Base-by-base conservation (phyloP, 1,284 basidiomycete species). In the Sporisorium exsertum region DNA sequence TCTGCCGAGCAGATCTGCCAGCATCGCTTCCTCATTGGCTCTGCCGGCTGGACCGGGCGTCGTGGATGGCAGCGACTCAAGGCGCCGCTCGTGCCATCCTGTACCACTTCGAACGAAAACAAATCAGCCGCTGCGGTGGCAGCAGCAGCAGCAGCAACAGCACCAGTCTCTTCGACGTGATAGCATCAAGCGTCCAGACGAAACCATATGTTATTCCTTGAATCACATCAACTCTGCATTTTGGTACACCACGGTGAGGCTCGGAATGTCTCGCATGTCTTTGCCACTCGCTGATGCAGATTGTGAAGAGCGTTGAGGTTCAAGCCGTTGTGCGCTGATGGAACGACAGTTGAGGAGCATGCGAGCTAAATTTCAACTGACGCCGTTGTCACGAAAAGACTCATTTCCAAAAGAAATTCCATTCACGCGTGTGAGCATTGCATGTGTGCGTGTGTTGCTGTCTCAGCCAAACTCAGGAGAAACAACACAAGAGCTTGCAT, bases 1-100 rank as follows among this genome's bases (percentile, higher is more conserved):
- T 91, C 91, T 3, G 94, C 94, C 81, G 92, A 93, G 82, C 89
- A 89, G 82, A 90, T 96, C 61, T 87, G 93, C 56, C 89, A 91
- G 79, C 91, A 90, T 83, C 89, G 90, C 40, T 95, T 95, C 88
- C 87, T 96, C 57, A 88, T 88, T 53, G 93, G 93, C 26, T 86
- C 87, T 37, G 91, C 52, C 2, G 86, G 86, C 24, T 87, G 86
- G 86, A 66, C 66, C 13, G 86, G 86, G 0, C 57, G 35, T 2
- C 62, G 72, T 22, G 86, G 86, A 5, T 86, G 86, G 86, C 66
- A 67, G 40, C 55, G 60, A 20, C 72, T 75, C 37, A 63, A 59
- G 43, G 47, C 59, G 20, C 52, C 53, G 13, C 27, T 67, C 9
- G 72, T 75, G 7, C 54, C 64, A 5, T 62, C 62, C 26, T 74